phyloP scores from a whole-genome alignment of 257 asterid genomes.

The Thymus mandschuricus region DNA sequence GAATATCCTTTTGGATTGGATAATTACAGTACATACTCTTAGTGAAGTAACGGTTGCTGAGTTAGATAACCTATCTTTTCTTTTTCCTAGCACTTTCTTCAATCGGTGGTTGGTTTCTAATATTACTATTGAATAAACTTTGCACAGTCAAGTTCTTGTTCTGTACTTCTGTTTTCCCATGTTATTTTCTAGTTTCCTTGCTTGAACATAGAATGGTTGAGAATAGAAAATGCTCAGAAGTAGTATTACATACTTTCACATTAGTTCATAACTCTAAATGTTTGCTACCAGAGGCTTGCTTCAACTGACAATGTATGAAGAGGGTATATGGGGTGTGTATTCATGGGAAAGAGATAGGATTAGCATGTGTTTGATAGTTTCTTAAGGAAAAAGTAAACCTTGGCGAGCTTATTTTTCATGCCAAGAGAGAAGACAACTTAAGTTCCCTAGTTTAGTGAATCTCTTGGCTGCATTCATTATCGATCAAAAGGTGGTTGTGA shows the following conservation, averaged over 20 bases:
- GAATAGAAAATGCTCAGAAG: neutral
- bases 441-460: neutral
- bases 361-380: neutral
- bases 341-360: neutral
- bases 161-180: neutral
- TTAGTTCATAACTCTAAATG: neutral
- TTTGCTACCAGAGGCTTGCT: neutral
- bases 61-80: neutral
- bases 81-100: neutral
- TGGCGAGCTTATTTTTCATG: neutral
- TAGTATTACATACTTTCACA: neutral
- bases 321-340: neutral
- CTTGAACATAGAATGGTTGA: neutral
- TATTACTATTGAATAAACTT: neutral
- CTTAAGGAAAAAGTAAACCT: neutral
- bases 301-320: neutral
- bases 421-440: neutral
- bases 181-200: neutral
- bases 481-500: neutral
- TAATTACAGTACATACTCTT: neutral
- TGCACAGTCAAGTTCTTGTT: neutral
- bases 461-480: neutral
- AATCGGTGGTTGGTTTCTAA: neutral
- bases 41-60: neutral
- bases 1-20: neutral